A percentile compares a stretch with the other conserved stretches of the same genome.
phyloP scores from a whole-genome alignment of 148 eudicot species.

The Euryodendron excelsum region DNA sequence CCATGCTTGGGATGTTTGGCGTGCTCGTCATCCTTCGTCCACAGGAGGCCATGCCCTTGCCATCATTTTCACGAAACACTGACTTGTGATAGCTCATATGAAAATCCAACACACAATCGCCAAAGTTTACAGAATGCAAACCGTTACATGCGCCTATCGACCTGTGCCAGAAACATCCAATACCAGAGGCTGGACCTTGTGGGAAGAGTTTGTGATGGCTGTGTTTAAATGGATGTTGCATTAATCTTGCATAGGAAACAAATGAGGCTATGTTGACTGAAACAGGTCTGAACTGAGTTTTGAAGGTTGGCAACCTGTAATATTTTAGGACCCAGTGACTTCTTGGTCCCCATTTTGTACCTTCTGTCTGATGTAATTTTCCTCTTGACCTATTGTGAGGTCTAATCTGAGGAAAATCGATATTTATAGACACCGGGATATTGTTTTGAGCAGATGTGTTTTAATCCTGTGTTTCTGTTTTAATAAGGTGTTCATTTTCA shows the following conservation, averaged over 20 bases:
- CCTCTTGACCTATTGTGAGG: not conserved
- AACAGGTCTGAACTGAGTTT: conserved; percentile 12
- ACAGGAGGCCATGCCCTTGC: conserved; percentile 83
- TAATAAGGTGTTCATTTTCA: too few species aligned
- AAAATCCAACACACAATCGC: not conserved
- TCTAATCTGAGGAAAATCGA: not conserved
- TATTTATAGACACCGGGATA: not conserved
- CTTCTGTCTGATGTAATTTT: conserved; percentile 13
- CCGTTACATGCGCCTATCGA: not conserved
- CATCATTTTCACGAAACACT: conserved; percentile 85
- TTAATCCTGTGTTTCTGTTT: not conserved
- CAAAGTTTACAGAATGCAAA: not conserved
- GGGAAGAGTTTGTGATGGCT: not conserved
- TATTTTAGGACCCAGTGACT: not conserved
- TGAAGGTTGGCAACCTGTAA: not conserved
- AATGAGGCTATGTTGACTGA: not conserved
- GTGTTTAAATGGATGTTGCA: not conserved
- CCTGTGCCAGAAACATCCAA: not conserved
- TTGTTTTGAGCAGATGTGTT: too few species aligned
- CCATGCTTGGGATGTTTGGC: conserved; percentile 95
- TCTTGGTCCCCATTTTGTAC: not conserved
- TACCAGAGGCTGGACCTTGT: not conserved
- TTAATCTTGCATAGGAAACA: not conserved
- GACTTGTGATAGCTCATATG: conserved; percentile 46
- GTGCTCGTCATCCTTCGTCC: conserved; percentile 82